Evolutionary conservation across 331 rosid species (phyloP), one percentile per base, ranked within the genome.

Genomic region (Malus hybrid): DNA sequence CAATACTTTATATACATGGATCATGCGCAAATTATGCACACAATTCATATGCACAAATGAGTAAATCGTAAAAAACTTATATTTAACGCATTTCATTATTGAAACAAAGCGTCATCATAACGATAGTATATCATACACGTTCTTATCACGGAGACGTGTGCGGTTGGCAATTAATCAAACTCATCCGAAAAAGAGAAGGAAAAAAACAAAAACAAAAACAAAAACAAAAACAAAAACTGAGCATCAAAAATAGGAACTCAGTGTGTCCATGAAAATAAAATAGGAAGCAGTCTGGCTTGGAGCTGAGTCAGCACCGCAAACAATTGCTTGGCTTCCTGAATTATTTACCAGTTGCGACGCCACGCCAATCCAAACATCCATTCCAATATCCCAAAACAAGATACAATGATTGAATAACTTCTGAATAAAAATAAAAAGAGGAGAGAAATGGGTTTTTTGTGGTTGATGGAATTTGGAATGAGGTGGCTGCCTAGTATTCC

Each of bases 271-370:
- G 57, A 52, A 52, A 52, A 52, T 52, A 52, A 16, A 16, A 15
- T 10, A 34, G 70, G 18, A 3, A 32, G 10, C 39, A 70, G 42
- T 58, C 48, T 34, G 8, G 5, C 19, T 0, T 22, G 34, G 13
- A 33, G 6, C 55, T 73, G 82, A 79, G 67, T 83, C 87, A 76
- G 65, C 86, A 79, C 83, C 79, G 60, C 9, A 34, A 16, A 7
- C 2, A 4, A 19, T 33, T 16, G 46, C 46, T 42, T 42, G 3
- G 8, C 39, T 20, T 1, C 39, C 7, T 18, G 57, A 15, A 33
- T 5, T 29, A n/a, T 12, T 0, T 16, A 48, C 74, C 81, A 79
- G 81, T 26, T 71, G 66, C 26, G 63, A 4, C 9, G 29, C 68
- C 34, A 39, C 13, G 0, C 70, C 73, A 7, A 76, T 67, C 81